Evolutionary conservation across 2,329 filamentous ascomycete genomes (phyloP).

Genomic region (Neofusicoccum sp.): DNA sequence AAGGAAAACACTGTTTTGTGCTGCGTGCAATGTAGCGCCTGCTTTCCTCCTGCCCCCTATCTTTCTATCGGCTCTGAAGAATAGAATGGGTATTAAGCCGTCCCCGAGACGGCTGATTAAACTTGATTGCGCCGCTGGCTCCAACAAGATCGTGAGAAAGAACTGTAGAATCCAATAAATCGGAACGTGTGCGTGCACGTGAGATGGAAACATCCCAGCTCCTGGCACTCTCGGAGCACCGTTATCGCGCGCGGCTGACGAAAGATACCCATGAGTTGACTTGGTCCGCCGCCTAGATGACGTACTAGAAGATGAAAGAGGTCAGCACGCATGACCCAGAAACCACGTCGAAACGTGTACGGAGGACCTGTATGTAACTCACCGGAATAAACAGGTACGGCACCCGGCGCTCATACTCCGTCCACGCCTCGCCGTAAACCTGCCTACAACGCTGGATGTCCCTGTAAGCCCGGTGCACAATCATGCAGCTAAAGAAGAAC

Average conservation of each 20-base stretch:
- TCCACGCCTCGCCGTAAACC: constrained; percentile 83
- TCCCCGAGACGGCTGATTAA: constrained; percentile 13
- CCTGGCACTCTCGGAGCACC: neutral
- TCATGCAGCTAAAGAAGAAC: constrained; percentile 78
- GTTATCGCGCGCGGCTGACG: neutral
- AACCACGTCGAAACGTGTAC: neutral
- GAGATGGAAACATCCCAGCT: neutral
- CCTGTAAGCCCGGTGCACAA: constrained; percentile 73
- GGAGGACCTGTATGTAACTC: constrained; percentile 23
- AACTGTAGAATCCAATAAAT: constrained; percentile 1
- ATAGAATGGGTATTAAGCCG: constrained; percentile 10
- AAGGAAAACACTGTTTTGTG: no score
- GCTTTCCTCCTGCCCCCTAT: no score
- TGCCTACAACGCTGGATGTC: constrained; percentile 75
- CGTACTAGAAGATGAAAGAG: neutral
- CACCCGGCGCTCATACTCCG: constrained; percentile 76
- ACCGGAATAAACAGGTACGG: constrained; percentile 83
- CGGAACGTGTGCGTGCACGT: neutral
- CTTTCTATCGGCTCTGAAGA: neutral
- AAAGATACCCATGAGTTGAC: neutral
- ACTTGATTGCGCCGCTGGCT: constrained; percentile 4
- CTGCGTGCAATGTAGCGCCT: no score
- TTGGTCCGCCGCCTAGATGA: constrained; percentile 15
- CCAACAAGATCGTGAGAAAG: constrained; percentile 1
- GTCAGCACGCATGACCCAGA: neutral